Evolutionary conservation across 1,284 basidiomycete species (phyloP), one percentile per base, ranked within the genome.

Genomic region (Ceratobasidium sp.): DNA sequence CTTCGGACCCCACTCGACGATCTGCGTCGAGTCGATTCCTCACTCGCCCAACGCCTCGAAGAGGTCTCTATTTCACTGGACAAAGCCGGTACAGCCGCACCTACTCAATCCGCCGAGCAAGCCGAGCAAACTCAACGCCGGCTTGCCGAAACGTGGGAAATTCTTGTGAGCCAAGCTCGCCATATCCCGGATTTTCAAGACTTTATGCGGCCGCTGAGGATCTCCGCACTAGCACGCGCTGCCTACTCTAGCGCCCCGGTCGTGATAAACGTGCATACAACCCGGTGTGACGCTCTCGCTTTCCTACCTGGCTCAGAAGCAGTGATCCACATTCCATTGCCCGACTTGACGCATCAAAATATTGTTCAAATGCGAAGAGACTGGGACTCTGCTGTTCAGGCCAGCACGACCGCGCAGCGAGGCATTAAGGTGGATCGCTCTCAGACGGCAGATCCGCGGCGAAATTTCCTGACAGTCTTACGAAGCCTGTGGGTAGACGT

Each of bases 131-230:
- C 13, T 10, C 69, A 58, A 5, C 51, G 33, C n/a, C 69, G 23
- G 9, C 53, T 77, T 1, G 67, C 77, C 3, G 23, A 23, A 10
- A 40, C 70, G 9, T 70, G 77, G 77, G 67, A 68, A 2, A 23
- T 51, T 6, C 20, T 60, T 2, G 7, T 77, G 12, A 26, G 28
- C 2, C 39, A 60, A 49, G 40, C 49, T 5, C 77, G 67, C 23
- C 6, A 28, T 2, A 46, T 77, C 15, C 44, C 53, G 23, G 77
- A 55, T 20, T 77, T 77, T 55, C 7, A 77, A 44, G 56, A 60
- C 33, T 77, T 77, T 49, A n/a, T 77, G 26, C 6, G 53, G 9
- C 23, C 66, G 12, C n/a, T 20, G 7, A 33, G 4, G n/a, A 18
- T 39, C 10, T n/a, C 64, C 13, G 39, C 6, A 20, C 64, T 77